Percentiles rank a stretch among this genome's conserved stretches.
Conservation (phyloP, 148 eudicot species). For the Spergularia bocconei region DNA sequence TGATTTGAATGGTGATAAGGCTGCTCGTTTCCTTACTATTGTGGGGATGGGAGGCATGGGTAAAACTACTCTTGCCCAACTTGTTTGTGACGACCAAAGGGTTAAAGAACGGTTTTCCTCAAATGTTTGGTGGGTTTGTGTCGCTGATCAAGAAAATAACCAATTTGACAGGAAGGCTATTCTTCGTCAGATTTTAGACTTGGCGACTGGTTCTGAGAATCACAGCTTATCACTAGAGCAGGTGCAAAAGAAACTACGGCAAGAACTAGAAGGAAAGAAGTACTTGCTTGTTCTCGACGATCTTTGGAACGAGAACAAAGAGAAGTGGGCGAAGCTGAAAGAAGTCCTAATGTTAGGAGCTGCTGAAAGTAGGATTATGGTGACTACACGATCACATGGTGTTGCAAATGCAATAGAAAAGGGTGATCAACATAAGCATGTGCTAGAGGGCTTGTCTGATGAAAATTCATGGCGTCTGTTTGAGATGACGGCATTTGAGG, state of each 20-base stretch:
- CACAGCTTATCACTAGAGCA: neutral
- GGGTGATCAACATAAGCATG: neutral
- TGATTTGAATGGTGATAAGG: no score
- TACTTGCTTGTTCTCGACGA: constrained; percentile 31
- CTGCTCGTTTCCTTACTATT: constrained; percentile 6
- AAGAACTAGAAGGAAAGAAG: constrained; percentile 3
- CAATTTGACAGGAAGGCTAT: neutral
- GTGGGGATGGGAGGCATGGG: constrained; percentile 32
- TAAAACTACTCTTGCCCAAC: constrained; percentile 28
- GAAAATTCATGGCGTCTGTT: constrained; percentile 8
- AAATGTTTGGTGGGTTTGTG: no score
- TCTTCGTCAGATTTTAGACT: constrained; percentile 21
- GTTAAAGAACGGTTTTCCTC: neutral
- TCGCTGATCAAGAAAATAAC: no score
- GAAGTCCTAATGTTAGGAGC: constrained; percentile 13
- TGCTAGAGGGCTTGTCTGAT: constrained; percentile 5
- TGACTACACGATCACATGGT: constrained; percentile 27
- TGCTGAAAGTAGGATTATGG: constrained; percentile 22
- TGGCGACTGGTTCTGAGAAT: constrained; percentile 31
- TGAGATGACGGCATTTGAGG: constrained; percentile 1
- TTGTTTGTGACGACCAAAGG: constrained; percentile 3
- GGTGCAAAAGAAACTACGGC: neutral
- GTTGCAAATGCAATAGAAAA: constrained; percentile 9
- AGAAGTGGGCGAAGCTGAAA: constrained; percentile 12
- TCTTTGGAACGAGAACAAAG: constrained; percentile 26